Base-by-base conservation (phyloP, 2,329 filamentous ascomycete genomes). In the Didymella keratinophila region DNA sequence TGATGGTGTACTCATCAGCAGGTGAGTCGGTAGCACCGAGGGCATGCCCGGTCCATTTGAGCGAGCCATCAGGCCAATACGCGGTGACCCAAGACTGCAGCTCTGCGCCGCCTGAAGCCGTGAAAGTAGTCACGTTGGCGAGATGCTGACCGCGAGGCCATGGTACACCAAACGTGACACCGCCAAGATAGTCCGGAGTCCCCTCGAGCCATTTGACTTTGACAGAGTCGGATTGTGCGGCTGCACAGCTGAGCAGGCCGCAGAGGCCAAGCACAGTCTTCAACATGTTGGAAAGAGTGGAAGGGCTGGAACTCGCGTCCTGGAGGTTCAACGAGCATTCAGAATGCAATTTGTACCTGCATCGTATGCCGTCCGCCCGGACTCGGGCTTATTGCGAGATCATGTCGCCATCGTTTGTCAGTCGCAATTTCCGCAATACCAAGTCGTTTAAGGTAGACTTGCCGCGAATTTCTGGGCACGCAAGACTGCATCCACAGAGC, bases 41-140 rank as follows among this genome's bases (percentile, higher is more conserved):
- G 0, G 85, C 84, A 65, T 87, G 86, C 0, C 80, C 85, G 2
- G 83, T 86, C 86, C 86, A 88, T 66, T 87, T 87, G 52, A 87
- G 78, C 0, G 85, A 86, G 25, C 82, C 83, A 71, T 88, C 86
- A 1, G 81, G 79, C 86, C 85, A 88, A 68, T 84, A 85, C 0
- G 81, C 84, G 0, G 82, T 87, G 3, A 80, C 75, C 85, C 85
- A 87, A 0, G 84, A 84, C 59, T 87, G 81, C 7, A 84, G 69
- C 14, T 69, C 58, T 8, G 51, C 62, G 21, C 67, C 72, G 2
- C 71, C 70, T 1, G 67, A 76, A 48, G 64, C 61, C 32, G 56
- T 70, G 61, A 69, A 79, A 28, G 61, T 71, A 18, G 78, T 79
- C 46, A 64, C 62, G 37, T 77, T 73, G 14, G 76, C 71, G 43